Evolutionary conservation across 2,329 filamentous ascomycete species (phyloP).

Genomic region (Beauveria varroae): DNA sequence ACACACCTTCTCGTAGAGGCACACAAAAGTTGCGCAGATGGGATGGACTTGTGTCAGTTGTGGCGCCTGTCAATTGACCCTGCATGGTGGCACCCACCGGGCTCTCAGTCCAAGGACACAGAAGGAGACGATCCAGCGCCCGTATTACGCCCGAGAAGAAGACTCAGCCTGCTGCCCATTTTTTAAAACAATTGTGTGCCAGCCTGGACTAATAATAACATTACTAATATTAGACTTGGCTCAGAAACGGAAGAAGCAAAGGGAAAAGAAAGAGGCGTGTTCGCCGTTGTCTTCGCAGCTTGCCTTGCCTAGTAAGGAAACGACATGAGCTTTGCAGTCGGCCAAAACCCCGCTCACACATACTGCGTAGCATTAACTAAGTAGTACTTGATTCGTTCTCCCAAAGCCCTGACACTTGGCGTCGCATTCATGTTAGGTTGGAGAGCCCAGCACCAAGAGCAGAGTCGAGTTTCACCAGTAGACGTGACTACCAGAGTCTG

Average conservation of each 20-base stretch:
- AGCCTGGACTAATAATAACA: not conserved
- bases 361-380: not conserved
- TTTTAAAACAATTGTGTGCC: not conserved
- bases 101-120: not conserved
- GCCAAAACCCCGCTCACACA: not conserved
- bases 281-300: not conserved
- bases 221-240: too few species aligned
- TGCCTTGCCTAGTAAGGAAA: too few species aligned
- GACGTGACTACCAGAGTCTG: too few species aligned
- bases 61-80: slow-evolving; percentile 8
- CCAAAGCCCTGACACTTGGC: not conserved
- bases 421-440: not conserved
- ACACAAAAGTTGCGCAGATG: not conserved
- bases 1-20: not conserved
- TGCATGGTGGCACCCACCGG: not conserved
- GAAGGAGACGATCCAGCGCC: not conserved
- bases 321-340: not conserved
- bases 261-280: too few species aligned
- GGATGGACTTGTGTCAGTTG: slow-evolving; percentile 5
- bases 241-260: too few species aligned
- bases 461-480: not conserved
- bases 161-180: not conserved
- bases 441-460: not conserved
- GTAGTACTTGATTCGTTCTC: not conserved
- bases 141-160: not conserved